phyloP scores from a whole-genome alignment of 352 stramenopile species.

The Pythium biforme region DNA sequence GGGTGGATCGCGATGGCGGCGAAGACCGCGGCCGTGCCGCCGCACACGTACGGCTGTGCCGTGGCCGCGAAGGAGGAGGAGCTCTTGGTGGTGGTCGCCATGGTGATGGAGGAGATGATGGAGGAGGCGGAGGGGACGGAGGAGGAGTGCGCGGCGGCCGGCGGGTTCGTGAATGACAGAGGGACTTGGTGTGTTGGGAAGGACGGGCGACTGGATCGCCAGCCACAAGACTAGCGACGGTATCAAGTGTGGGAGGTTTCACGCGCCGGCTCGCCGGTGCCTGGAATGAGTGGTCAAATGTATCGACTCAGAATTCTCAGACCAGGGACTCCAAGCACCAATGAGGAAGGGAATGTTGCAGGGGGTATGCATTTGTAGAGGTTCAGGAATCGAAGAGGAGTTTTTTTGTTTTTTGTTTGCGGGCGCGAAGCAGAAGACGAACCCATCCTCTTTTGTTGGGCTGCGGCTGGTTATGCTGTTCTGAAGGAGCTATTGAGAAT shows the following conservation, averaged over 20 bases:
- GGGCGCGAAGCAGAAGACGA: not conserved
- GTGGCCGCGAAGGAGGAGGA: conserved; percentile 47
- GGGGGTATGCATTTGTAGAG: conserved; percentile 8
- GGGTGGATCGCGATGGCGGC: conserved; percentile 84
- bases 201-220: conserved; percentile 7
- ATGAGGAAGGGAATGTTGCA: not conserved
- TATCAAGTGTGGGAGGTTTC: conserved; percentile 20
- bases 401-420: not conserved
- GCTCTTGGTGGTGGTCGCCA: conserved; percentile 3
- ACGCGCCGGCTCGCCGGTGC: not conserved
- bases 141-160: conserved; percentile 5
- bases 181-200: too few relatives aligned
- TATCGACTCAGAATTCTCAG: conserved; percentile 25
- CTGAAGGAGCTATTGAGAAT: too few relatives aligned
- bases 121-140: conserved; percentile 1
- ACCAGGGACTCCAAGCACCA: conserved; percentile 21
- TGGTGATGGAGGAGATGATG: conserved; percentile 2
- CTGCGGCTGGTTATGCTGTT: not conserved
- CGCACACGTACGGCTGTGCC: conserved; percentile 80
- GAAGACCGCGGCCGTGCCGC: conserved; percentile 70
- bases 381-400: conserved; percentile 4
- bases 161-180: conserved; percentile 14
- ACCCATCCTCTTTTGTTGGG: not conserved
- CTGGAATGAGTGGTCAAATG: conserved; percentile 3
- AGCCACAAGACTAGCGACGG: not conserved